Base-by-base conservation (phyloP, 768 basidiomycete genomes). In the Cubamyces lactineus region DNA sequence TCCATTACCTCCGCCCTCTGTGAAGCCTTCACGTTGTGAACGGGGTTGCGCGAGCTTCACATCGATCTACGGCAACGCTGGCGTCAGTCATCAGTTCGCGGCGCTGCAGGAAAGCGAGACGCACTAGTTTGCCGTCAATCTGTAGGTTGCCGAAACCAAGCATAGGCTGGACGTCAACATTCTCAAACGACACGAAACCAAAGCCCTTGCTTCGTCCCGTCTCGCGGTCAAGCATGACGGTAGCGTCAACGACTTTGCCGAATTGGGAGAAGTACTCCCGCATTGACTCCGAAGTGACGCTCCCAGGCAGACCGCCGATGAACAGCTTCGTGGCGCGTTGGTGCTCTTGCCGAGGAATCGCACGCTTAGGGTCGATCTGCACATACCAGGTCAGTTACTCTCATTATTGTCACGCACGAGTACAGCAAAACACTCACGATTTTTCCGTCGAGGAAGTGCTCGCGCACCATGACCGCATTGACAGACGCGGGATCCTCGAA, bases 331-430 rank as follows among this genome's bases (percentile, higher is more conserved):
- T 94, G 11, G 93, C 92, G 12, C 91, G 84, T 66, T 92, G 89
- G 69, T 97, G 96, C 63, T 98, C 97, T 74, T 96, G 92, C 63
- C 96, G 84, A 11, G 97, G 97, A 66, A 98, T 97, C 2, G 97
- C 97, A 57, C 96, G 88, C 78, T 99, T 99, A n/a, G 97, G 97
- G 72, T 99, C 97, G 74, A 99, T 99, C 96, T 99, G 72, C 56
- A 42, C 11, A 49, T 42, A 30, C 41, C 52, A 19, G 57, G 59
- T 42, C 47, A n/a, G 62, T 59, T 43, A 46, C 42, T 54, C 38
- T 50, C 26, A 21, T 47, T 12, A 34, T 9, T 45, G 42, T 15
- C 52, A 24, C 28, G 23, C 39, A 16, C 16, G 7, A 13, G 19
- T 17, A 23, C 40, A 9, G 39, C 40, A 23, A 42, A 41, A 8